These are phyloP conservation scores for Pseudozyma hubeiensis DNA, from an alignment of 1,284 basidiomycete species.

Conservation along the genomic window DNA sequence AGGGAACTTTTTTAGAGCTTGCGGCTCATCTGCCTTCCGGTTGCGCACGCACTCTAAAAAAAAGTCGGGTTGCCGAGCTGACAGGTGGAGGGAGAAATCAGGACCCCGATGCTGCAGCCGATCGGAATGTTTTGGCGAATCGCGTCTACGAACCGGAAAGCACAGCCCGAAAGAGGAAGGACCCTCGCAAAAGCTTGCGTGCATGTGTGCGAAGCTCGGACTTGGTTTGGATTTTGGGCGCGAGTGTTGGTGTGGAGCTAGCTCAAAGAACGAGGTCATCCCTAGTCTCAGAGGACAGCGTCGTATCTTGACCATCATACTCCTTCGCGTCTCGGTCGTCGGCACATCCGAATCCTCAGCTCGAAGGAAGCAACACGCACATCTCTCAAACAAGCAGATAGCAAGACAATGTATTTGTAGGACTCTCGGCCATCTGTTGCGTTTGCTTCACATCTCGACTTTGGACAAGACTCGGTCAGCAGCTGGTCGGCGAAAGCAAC, in stretches of 20 bases:
- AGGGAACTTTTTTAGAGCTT: neutral
- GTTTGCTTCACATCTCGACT: neutral
- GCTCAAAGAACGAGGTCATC: too few species aligned
- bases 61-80: neutral
- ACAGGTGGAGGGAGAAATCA: neutral
- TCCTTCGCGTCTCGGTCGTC: too few species aligned
- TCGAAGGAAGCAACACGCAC: too few species aligned
- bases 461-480: too few species aligned
- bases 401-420: conserved; percentile 11
- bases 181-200: neutral
- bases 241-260: conserved; percentile 28
- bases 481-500: neutral
- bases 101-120: neutral
- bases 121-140: conserved; percentile 7
- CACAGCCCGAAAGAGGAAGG: conserved; percentile 9
- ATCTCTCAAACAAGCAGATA: too few species aligned
- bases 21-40: too few species aligned
- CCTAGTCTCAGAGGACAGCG: too few species aligned
- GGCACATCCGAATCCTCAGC: conserved; percentile 10
- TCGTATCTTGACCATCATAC: too few species aligned
- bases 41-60: neutral
- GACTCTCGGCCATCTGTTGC: neutral
- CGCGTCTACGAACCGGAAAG: conserved; percentile 8
- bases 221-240: neutral
- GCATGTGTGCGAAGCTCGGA: neutral